Evolutionary conservation across 192 early-diverging fungal genomes (phyloP).

Genomic region (Coemansia sp.): DNA sequence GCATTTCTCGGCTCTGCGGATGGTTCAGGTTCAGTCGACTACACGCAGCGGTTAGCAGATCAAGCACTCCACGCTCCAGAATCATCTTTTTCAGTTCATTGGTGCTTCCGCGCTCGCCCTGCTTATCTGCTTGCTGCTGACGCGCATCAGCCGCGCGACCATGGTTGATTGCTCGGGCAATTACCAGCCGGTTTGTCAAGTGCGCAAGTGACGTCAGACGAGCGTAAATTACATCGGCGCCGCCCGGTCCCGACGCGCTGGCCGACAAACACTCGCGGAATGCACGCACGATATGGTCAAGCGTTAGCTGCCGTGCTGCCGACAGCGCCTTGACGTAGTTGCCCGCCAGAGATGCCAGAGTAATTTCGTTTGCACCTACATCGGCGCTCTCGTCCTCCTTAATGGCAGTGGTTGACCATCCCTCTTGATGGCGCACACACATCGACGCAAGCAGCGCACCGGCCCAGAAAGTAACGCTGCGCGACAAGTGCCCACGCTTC

Average conservation of each 20-base stretch:
- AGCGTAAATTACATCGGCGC: conserved; percentile 43
- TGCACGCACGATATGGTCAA: conserved; percentile 52
- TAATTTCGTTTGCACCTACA: conserved; percentile 10
- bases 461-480: conserved; percentile 67
- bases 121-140: neutral
- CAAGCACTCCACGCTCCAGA: conserved; percentile 87
- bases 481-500: conserved; percentile 57
- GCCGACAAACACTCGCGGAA: conserved; percentile 54
- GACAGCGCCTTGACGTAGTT: conserved; percentile 34
- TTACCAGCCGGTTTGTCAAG: conserved; percentile 46
- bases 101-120: conserved; percentile 22
- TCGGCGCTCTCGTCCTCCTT: neutral
- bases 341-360: conserved; percentile 35
- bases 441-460: conserved; percentile 61
- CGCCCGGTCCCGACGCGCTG: conserved; percentile 21
- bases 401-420: conserved; percentile 28
- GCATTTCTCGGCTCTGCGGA: conserved; percentile 73
- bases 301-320: conserved; percentile 38
- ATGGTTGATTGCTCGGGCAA: conserved; percentile 45
- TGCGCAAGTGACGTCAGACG: conserved; percentile 47
- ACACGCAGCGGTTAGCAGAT: conserved; percentile 72
- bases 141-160: conserved; percentile 14
- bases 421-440: conserved; percentile 48
- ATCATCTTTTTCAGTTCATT: conserved; percentile 61
- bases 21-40: conserved; percentile 90